These are phyloP conservation scores for Vararia minispora DNA, from an alignment of 768 basidiomycete genomes.

Conservation along the genomic window DNA sequence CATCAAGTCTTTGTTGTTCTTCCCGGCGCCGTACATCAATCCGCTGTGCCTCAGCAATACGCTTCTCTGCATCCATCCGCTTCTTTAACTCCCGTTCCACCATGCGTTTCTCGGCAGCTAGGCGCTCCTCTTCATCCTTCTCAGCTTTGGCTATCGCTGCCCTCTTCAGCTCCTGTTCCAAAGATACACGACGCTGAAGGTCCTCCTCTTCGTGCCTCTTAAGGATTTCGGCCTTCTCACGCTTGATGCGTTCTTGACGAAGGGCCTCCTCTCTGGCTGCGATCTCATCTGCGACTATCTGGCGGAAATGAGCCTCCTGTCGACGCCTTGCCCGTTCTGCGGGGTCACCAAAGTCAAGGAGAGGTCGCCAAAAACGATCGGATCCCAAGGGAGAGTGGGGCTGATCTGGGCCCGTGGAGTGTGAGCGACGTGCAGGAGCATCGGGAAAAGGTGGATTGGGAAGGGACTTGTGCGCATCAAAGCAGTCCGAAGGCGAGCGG, in stretches of 20 bases:
- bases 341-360: conserved; percentile 9
- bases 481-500: conserved; percentile 3
- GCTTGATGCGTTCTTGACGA: conserved; percentile 9
- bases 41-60: conserved; percentile 1
- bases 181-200: neutral
- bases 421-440: conserved; percentile 2
- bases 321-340: conserved; percentile 4
- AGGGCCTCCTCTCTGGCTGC: conserved; percentile 2
- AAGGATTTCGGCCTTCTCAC: conserved; percentile 5
- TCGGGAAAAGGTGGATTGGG: conserved; percentile 1
- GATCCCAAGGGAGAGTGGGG: too few relatives aligned
- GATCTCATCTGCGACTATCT: conserved; percentile 1
- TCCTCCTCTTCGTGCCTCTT: conserved; percentile 5
- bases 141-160: conserved; percentile 1
- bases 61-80: conserved; percentile 6
- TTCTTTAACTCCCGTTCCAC: conserved; percentile 7
- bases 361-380: too few relatives aligned
- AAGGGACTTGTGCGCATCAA: conserved; percentile 5
- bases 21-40: conserved; percentile 6
- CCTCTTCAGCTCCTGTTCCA: conserved; percentile 7
- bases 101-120: conserved; percentile 3
- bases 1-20: conserved; percentile 2
- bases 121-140: conserved; percentile 6
- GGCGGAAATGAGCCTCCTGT: neutral
- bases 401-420: neutral